Percentiles rank a stretch among this genome's conserved stretches.
These are phyloP conservation scores for Tolypocladium album DNA, from an alignment of 2,329 filamentous ascomycete species.

Conservation along the genomic window DNA sequence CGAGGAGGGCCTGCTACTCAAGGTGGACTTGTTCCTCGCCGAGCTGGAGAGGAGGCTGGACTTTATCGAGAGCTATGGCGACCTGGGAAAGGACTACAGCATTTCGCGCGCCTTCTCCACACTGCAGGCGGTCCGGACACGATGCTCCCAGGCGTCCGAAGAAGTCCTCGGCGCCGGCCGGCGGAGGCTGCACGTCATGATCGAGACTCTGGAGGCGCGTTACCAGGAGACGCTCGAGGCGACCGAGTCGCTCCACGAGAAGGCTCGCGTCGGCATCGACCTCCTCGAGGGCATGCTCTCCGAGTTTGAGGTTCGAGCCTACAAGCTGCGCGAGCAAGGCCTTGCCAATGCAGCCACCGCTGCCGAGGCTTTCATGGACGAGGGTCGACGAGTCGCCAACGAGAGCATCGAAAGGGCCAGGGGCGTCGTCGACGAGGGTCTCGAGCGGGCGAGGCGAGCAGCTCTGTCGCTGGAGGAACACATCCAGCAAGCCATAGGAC, in stretches of 20 bases:
- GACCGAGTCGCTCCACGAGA: slow-evolving; percentile 82
- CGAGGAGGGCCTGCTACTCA: slow-evolving; percentile 50
- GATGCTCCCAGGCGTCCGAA: slow-evolving; percentile 82
- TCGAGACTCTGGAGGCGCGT: slow-evolving; percentile 79
- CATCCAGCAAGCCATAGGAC: slow-evolving; percentile 65
- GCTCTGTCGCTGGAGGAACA: slow-evolving; percentile 75
- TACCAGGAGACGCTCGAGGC: slow-evolving; percentile 80
- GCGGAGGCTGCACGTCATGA: slow-evolving; percentile 74
- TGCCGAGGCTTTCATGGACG: slow-evolving; percentile 62
- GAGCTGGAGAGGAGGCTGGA: slow-evolving; percentile 82
- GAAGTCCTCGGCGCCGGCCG: slow-evolving; percentile 82
- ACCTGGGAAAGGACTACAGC: slow-evolving; percentile 71
- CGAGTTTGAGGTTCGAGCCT: slow-evolving; percentile 74
- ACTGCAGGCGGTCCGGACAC: slow-evolving; percentile 73
- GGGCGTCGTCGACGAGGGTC: slow-evolving; percentile 68
- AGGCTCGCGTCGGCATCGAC: slow-evolving; percentile 77
- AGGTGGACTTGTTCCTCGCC: slow-evolving; percentile 69
- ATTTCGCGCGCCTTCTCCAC: slow-evolving; percentile 79
- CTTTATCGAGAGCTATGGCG: slow-evolving; percentile 78
- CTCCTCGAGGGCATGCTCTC: slow-evolving; percentile 76
- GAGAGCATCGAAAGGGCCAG: slow-evolving; percentile 64
- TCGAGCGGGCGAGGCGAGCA: slow-evolving; percentile 73
- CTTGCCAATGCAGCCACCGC: slow-evolving; percentile 56
- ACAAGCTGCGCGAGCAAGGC: slow-evolving; percentile 69
- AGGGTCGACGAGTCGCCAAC: slow-evolving; percentile 71